These are phyloP conservation scores for Ilex asprella DNA, from an alignment of 257 asterid genomes.

Conservation along the genomic window DNA sequence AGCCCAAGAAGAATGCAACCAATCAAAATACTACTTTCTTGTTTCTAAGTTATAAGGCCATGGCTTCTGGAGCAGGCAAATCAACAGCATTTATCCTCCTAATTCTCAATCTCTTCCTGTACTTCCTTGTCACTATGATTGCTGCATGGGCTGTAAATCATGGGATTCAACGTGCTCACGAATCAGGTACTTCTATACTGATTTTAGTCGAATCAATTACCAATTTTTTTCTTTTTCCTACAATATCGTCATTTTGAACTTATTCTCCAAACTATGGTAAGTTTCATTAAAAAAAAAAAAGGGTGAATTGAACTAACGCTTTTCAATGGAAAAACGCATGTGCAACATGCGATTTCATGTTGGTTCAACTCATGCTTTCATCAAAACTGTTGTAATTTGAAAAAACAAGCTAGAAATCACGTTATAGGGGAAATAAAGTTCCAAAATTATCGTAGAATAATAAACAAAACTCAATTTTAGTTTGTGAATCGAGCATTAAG, in stretches of 20 bases:
- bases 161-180: slow-evolving; percentile 53
- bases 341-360: too few species aligned
- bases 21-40: background rate
- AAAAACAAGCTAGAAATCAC: background rate
- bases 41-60: slow-evolving; percentile 18
- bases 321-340: too few species aligned
- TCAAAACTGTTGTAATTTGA: background rate
- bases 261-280: too few species aligned
- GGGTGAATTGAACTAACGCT: too few species aligned
- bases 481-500: background rate
- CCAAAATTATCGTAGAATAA: background rate
- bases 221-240: too few species aligned
- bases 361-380: too few species aligned
- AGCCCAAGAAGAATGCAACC: slow-evolving; percentile 11
- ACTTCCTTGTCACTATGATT: slow-evolving; percentile 45
- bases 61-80: slow-evolving; percentile 89
- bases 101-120: slow-evolving; percentile 51
- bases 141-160: slow-evolving; percentile 80
- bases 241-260: too few species aligned
- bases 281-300: too few species aligned
- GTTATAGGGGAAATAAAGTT: background rate
- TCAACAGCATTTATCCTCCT: slow-evolving; percentile 60
- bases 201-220: too few species aligned
- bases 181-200: slow-evolving; percentile 38
- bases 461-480: background rate